A percentile compares a stretch with the other conserved stretches of the same genome.
phyloP scores from a whole-genome alignment of 306 rosid genomes.

The Albizia julibrissin region DNA sequence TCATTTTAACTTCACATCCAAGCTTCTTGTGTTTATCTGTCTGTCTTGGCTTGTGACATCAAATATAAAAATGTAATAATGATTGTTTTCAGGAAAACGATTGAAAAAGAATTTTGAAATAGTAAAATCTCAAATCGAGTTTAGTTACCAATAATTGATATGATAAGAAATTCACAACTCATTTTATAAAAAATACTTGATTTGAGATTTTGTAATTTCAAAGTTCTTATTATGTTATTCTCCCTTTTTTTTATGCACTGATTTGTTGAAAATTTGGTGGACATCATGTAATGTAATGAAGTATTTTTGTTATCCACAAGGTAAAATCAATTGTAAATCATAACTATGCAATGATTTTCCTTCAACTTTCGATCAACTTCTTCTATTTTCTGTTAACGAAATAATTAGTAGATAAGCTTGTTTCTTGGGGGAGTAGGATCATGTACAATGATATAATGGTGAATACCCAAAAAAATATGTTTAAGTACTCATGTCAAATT shows the following conservation, averaged over 20 bases:
- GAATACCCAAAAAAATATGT: not conserved
- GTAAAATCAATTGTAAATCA: conserved; percentile 13
- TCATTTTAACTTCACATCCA: not conserved
- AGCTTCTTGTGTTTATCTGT: not conserved
- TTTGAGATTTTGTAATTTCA: no score
- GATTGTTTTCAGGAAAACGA: no score
- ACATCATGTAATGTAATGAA: conserved; percentile 5
- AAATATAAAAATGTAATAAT: not conserved
- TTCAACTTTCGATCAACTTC: not conserved
- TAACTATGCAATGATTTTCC: not conserved
- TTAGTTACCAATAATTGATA: no score
- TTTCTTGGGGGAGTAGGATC: not conserved
- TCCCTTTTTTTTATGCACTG: not conserved
- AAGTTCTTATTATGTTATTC: no score
- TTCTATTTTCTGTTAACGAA: not conserved
- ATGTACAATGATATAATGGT: not conserved
- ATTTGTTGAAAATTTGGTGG: conserved; percentile 20
- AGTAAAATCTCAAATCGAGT: no score
- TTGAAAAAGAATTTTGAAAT: no score
- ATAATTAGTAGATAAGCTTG: not conserved
- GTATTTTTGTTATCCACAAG: not conserved
- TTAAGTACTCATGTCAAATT: not conserved
- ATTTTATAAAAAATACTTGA: no score
- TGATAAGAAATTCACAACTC: no score
- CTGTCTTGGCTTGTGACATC: not conserved